These are phyloP conservation scores for Bipolaris gigantea DNA, from an alignment of 2,329 filamentous ascomycete species.

Conservation along the genomic window DNA sequence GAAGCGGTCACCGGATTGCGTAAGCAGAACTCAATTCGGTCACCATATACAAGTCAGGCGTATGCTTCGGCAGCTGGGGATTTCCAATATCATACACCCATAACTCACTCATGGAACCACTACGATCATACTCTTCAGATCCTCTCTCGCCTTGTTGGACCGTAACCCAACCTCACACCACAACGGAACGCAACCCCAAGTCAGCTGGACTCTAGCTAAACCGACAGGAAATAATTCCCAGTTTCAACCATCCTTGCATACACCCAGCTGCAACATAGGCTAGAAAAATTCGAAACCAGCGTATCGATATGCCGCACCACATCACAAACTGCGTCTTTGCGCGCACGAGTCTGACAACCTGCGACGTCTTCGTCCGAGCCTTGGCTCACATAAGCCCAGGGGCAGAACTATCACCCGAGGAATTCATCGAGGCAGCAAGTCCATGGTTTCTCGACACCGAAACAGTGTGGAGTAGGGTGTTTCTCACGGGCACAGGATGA, in stretches of 20 bases:
- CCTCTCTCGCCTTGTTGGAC: not conserved
- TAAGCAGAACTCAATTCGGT: slow-evolving; percentile 10
- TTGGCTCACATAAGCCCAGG: slow-evolving; percentile 28
- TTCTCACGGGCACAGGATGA: slow-evolving; percentile 52
- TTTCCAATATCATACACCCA: not conserved
- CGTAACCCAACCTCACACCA: not conserved
- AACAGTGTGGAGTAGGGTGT: slow-evolving; percentile 39
- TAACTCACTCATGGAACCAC: not conserved
- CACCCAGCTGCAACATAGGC: not conserved
- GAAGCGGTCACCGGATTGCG: not conserved
- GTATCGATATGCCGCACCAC: slow-evolving; percentile 31
- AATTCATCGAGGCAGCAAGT: slow-evolving; percentile 30
- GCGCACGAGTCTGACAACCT: slow-evolving; percentile 39
- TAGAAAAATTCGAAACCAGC: not conserved
- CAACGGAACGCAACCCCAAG: not conserved
- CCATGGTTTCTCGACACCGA: slow-evolving; percentile 43
- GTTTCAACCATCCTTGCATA: not conserved
- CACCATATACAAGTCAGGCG: slow-evolving; percentile 11
- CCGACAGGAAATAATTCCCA: not conserved
- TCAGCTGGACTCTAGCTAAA: too few species aligned
- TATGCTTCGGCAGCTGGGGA: not conserved
- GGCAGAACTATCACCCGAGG: slow-evolving; percentile 30
- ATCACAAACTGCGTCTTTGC: slow-evolving; percentile 33
- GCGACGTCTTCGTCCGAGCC: slow-evolving; percentile 40
- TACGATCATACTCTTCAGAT: not conserved